Base-by-base conservation (phyloP, 1,139 yeast species). In the Suhomyces guaymorum region DNA sequence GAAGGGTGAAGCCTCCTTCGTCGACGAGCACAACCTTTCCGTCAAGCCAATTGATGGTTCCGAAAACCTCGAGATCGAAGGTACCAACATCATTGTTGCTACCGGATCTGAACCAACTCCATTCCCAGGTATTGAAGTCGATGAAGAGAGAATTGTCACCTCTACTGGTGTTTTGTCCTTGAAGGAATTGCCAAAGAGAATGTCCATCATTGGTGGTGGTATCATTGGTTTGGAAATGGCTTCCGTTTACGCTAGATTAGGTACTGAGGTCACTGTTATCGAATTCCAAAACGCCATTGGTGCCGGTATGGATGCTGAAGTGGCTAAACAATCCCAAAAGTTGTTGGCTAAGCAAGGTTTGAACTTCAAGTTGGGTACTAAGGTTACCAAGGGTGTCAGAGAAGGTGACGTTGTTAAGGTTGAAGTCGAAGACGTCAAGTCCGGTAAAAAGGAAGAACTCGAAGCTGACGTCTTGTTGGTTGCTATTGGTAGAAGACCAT, bases 211-310 rank as follows among this genome's bases (percentile, higher is more conserved):
- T 55, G 99, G 99, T 63, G 99, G 97, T 69, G 98, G 99, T 75
- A 92, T 94, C 69, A 94, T 94, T 61, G 99, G 99, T 59, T 79
- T 94, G 53, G 99, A 94, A 73, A 92, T 94, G 97, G 98, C 96
- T 46, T 89, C 97, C 23, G 98, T 94, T 32, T 94, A 95, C 84
- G 72, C 94, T 40, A 82, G 98, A 69, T 73, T 94, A 54, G 99
- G 99, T 32, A 73, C 96, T 33, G 90, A 92, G 70, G 98, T 94
- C 46, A 90, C 97, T 33, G 84, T 94, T 38, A 70, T 94, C 46
- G 99, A 94, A 74, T 94, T 80, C 79, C 88, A 83, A 67, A 74
- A 75, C 54, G 78, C 94, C 47, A 85, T 94, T 59, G 97, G 97
- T 73, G 88, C 68, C 32, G 95, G 97, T 52, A 94, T 94, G 97